Base-by-base conservation (phyloP, 176 grass and related monocot species). In the Aegilops sharonensis region DNA sequence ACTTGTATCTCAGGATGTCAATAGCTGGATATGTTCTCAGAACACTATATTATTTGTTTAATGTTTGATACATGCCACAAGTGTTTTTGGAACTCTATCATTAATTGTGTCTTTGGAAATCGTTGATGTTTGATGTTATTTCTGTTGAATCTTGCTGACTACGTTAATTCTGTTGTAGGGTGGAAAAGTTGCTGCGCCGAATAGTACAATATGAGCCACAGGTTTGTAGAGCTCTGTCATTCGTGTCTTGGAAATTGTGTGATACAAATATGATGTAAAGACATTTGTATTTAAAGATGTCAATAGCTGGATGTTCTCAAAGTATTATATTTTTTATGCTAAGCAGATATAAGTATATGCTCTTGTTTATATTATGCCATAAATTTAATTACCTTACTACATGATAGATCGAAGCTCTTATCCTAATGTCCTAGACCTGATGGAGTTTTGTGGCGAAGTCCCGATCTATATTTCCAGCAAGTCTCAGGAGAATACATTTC, bases 151-250 rank as follows among this genome's bases (percentile, higher is more conserved):
- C 43, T 21, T 6, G 21, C 34, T 81, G 25, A 21, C 67, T 18
- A 73, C 12, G 8, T 79, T 31, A 60, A 21, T 68, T 61, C 3
- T 76, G 59, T 29, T 9, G 3, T 4, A 57, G 15, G 52, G 52
- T 2, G 2, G 15, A 57, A 20, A 21, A 57, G 15, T 20, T 7
- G 15, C 0, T 32, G 21, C 43, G 2, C 20, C 2, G 4, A 43
- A 84, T 20, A 66, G 60, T 66, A 66, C 29, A 18, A 35, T 66
- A 7, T 50, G 20, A 65, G 23, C 12, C 40, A 52, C 23, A 32
- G n/a, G 31, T 83, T 78, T 87, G 62, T 8, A 85, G 67, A 23
- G 23, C 39, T 77, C 1, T 60, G 61, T 27, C 63, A n/a, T 25
- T 21, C 8, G 9, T 68, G 20, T 37, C 52, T 67, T 7, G 14